Base-by-base conservation (phyloP, 1,284 basidiomycete genomes). In the Pseudomicrostroma phylloplanum region DNA sequence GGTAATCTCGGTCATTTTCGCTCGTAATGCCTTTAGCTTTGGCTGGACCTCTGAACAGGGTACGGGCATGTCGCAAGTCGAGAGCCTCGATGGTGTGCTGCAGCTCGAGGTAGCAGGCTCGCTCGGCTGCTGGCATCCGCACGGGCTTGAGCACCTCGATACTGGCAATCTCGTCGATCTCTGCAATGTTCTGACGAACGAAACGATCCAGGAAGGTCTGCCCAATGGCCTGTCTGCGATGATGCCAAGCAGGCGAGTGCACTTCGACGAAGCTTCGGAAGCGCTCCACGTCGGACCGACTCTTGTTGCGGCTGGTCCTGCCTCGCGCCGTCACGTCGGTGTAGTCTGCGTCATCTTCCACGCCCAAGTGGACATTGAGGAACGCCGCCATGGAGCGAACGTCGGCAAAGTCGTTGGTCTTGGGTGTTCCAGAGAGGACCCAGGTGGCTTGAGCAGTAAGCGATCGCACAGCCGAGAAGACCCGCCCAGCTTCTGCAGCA, bases 181-280 rank as follows among this genome's bases (percentile, higher is more conserved):
- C 93, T 7, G 92, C 92, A 61, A 94, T 88, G 77, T 96, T 96
- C 87, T 96, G 72, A 15, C 79, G 67, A 1, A 78, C 79, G 54
- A 78, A 80, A 9, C 70, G 68, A 61, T 79, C 71, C 13, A 66
- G 59, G 84, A 96, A 96, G 19, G 80, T 79, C 74, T 96, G 93
- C 0, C 90, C 92, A 17, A 92, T 81, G 63, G 86, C 82, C 73
- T 92, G 88, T 8, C 92, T 87, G 69, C 91, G 87, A 1, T 87
- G 86, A 76, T 96, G 92, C 92, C 92, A 96, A 67, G 92, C 89
- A 21, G 89, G 80, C 53, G 88, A 92, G 74, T 91, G 92, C 19
- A 92, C 88, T 75, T 96, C 93, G 30, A 92, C 87, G 87, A 93
- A 96, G 0, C 92, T 93, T 79, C 96, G 91, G 84, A 96, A 96